Conservation (phyloP, 768 basidiomycete species). For the Infundibulicybe gibba region DNA sequence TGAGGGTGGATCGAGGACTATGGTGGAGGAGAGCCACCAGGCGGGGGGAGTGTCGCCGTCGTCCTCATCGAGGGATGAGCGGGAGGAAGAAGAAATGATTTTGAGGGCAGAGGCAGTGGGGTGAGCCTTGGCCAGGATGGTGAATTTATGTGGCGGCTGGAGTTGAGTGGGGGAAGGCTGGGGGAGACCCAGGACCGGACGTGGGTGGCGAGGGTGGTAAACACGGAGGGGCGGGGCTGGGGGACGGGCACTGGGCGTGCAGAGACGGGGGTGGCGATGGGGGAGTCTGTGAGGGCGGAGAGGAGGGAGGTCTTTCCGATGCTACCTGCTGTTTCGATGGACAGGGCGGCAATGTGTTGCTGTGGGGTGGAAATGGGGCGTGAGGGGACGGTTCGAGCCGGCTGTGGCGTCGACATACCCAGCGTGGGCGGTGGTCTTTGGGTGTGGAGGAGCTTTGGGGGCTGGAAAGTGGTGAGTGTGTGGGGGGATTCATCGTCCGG, state of each 20-base stretch:
- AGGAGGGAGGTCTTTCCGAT: constrained; percentile 28
- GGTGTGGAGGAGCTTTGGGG: constrained; percentile 33
- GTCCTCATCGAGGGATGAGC: constrained; percentile 10
- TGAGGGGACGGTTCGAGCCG: constrained; percentile 20
- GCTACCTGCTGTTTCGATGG: constrained; percentile 24
- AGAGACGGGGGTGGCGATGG: constrained; percentile 48
- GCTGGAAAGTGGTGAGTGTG: constrained; percentile 14
- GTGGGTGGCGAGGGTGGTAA: constrained; percentile 36
- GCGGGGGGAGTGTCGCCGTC: constrained; percentile 15
- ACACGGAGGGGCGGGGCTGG: constrained; percentile 17
- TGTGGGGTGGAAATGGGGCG: constrained; percentile 28
- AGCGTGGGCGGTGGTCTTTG: constrained; percentile 47
- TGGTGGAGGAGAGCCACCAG: constrained; percentile 16
- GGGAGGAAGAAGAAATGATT: constrained; percentile 11
- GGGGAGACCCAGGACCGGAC: constrained; percentile 44
- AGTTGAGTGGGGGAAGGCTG: constrained; percentile 14
- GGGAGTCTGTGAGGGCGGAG: constrained; percentile 42
- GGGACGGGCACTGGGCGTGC: constrained; percentile 32
- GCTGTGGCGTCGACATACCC: constrained; percentile 41
- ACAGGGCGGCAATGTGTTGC: constrained; percentile 26
- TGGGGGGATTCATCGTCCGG: constrained; percentile 4
- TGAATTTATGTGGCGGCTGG: constrained; percentile 13
- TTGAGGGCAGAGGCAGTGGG: constrained; percentile 6
- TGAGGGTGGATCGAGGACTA: constrained; percentile 9
- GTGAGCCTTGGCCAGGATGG: constrained; percentile 17